Base-by-base conservation (phyloP, 2,329 filamentous ascomycete species). In the Pleurostoma richardsiae region DNA sequence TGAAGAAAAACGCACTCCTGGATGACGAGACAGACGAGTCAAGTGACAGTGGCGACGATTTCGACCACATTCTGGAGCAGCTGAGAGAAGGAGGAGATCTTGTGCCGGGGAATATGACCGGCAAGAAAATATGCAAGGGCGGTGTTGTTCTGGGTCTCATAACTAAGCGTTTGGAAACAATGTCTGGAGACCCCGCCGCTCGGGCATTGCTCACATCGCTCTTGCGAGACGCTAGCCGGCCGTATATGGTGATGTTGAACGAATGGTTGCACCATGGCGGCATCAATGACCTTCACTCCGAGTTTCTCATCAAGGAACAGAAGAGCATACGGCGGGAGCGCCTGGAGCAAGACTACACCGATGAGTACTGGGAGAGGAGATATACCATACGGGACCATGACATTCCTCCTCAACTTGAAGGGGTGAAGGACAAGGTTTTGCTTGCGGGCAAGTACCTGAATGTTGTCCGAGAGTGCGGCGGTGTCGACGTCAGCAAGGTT, bases 361-460 rank as follows among this genome's bases (percentile, higher is more conserved):
- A 99, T 64, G 94, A 99, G 60, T 99, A 99, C 66, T 99, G 94
- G 94, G 94, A 99, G 64, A 90, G 95, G 60, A 80, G 94, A 52
- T 99, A 99, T 62, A 97, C 94, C 4, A 86, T 99, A 52, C 85
- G 94, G 49, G 90, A 96, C 51, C 83, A 89, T 42, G 88, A 96
- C 50, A 85, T 97, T 1, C 94, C 94, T 3, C 91, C 92, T 6
- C 94, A 99, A 62, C 79, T 99, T 4, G 87, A 94, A 61, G 83
- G 80, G 29, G 86, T 97, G 55, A 94, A 94, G 62, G 91, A 95
- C 56, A 96, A 96, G 66, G 92, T 97, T 2, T 75, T 99, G 3
- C 76, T 99, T 31, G 94, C 94, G 19, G 94, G 94, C 38, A 99
- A 99, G 65, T 99, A 99, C 62, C 80, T 99, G 44, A 99, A 99